phyloP scores from a whole-genome alignment of 129 eudicot genomes.

The Pulicaria dysenterica region DNA sequence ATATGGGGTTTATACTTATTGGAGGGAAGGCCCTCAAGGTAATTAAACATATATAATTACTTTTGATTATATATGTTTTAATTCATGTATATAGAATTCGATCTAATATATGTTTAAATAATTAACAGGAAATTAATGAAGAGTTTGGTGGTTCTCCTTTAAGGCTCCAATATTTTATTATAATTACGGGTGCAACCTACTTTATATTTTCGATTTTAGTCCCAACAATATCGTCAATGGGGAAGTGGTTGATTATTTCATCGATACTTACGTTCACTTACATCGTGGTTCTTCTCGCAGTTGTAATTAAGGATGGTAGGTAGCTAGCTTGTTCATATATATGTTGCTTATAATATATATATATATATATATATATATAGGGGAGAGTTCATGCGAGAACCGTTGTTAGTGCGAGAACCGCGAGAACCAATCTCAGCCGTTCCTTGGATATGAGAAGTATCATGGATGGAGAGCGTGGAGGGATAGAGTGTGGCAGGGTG shows the following conservation, averaged over 20 bases:
- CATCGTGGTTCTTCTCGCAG: conserved; percentile 40
- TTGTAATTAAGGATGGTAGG: conserved; percentile 49
- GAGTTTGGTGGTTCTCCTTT: conserved; percentile 45
- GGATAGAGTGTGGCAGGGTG: too few species aligned
- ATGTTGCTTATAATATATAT: too few species aligned
- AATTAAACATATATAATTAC: neutral
- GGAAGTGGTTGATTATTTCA: conserved; percentile 51
- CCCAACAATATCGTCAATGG: conserved; percentile 63
- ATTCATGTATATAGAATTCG: neutral
- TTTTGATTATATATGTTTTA: neutral
- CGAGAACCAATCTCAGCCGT: too few species aligned
- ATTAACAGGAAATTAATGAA: conserved; percentile 49
- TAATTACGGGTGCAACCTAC: conserved; percentile 58
- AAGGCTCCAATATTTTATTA: conserved; percentile 57
- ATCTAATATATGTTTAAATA: neutral
- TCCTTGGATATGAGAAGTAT: too few species aligned
- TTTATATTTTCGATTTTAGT: conserved; percentile 47
- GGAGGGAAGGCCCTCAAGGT: conserved; percentile 45
- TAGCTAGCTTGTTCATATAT: too few species aligned
- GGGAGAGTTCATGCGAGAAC: too few species aligned
- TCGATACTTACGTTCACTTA: conserved; percentile 52
- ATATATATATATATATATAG: too few species aligned
- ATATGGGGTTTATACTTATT: conserved; percentile 48
- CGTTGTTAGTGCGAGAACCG: too few species aligned
- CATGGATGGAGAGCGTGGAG: too few species aligned